Conservation (phyloP, 805 yeast species). For the Cyberlindnera euphorbiiphila region DNA sequence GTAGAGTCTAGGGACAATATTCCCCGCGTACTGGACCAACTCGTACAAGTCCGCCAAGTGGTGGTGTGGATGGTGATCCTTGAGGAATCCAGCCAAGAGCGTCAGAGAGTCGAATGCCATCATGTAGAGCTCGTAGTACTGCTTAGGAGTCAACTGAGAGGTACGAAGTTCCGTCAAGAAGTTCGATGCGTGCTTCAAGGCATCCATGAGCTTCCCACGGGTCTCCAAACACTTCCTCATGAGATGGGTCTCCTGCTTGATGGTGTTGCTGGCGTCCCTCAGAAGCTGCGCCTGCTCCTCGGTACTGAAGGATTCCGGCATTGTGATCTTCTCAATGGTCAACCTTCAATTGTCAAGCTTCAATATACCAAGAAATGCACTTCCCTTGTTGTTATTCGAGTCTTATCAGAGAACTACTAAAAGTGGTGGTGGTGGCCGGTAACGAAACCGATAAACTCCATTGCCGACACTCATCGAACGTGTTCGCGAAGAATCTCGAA, state of each 20-base stretch:
- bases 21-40: slow-evolving; percentile 92
- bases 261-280: slow-evolving; percentile 44
- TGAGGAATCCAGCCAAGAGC: slow-evolving; percentile 57
- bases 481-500: no score
- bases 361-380: not conserved
- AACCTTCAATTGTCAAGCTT: not conserved
- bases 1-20: slow-evolving; percentile 86
- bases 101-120: slow-evolving; percentile 80
- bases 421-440: not conserved
- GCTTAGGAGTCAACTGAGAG: slow-evolving; percentile 74
- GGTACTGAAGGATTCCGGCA: slow-evolving; percentile 12
- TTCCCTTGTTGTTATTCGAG: no score
- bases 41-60: slow-evolving; percentile 89
- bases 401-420: no score
- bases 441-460: not conserved
- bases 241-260: slow-evolving; percentile 64
- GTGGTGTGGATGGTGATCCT: slow-evolving; percentile 62
- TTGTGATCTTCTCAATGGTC: not conserved
- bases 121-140: slow-evolving; percentile 88
- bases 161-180: slow-evolving; percentile 81
- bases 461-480: not conserved
- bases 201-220: slow-evolving; percentile 74
- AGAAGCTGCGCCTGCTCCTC: slow-evolving; percentile 32
- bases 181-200: slow-evolving; percentile 80
- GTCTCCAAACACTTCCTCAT: slow-evolving; percentile 76